Evolutionary conservation across 805 yeast species (phyloP).

Genomic region (Candida glaebosa): DNA sequence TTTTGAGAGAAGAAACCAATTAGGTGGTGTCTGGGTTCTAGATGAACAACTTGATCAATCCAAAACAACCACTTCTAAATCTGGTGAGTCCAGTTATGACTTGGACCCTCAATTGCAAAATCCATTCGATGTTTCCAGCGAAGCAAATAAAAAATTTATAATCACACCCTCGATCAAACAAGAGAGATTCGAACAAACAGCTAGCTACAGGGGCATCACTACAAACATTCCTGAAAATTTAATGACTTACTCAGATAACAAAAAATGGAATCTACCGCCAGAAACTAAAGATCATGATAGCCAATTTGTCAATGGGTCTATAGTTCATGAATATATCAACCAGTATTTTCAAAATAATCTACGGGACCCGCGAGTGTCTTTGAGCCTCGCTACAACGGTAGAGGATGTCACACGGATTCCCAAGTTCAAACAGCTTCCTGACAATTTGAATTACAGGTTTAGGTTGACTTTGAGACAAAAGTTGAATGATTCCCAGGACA

Average conservation of each 20-base stretch:
- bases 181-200: slow-evolving; percentile 28
- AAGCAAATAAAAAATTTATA: slow-evolving; percentile 6
- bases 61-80: slow-evolving; percentile 16
- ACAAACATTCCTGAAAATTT: slow-evolving; percentile 43
- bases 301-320: slow-evolving; percentile 23
- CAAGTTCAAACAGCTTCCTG: not conserved
- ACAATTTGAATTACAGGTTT: slow-evolving; percentile 13
- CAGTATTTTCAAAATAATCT: slow-evolving; percentile 21
- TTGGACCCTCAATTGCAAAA: slow-evolving; percentile 28
- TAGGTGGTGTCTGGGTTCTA: slow-evolving; percentile 44
- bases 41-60: slow-evolving; percentile 21
- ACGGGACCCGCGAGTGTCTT: slow-evolving; percentile 15
- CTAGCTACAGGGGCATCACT: slow-evolving; percentile 22
- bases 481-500: slow-evolving; percentile 18
- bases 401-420: slow-evolving; percentile 30
- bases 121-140: slow-evolving; percentile 18
- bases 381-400: slow-evolving; percentile 32
- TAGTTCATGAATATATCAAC: slow-evolving; percentile 26
- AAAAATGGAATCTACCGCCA: slow-evolving; percentile 29
- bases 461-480: slow-evolving; percentile 17
- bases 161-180: slow-evolving; percentile 14
- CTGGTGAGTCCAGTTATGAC: slow-evolving; percentile 17
- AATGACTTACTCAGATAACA: slow-evolving; percentile 44
- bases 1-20: slow-evolving; percentile 34
- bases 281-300: slow-evolving; percentile 17